Evolutionary conservation across 176 grass and related monocot species (phyloP), one percentile per base, ranked within the genome.

Genomic region (Microstegium vimineum): DNA sequence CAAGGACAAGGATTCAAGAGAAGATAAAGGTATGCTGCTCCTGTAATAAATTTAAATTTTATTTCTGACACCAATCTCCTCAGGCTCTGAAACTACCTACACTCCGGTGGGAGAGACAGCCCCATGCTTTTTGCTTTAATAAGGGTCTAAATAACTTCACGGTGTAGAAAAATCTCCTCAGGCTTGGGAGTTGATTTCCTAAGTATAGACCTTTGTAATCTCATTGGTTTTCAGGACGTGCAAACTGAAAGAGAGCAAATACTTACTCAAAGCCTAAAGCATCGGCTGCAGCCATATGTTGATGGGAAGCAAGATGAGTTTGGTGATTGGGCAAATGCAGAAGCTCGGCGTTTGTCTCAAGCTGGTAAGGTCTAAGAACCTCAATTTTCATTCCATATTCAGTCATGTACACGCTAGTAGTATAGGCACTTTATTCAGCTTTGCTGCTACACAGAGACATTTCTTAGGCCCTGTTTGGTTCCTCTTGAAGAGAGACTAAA

Each of bases 181-280:
- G 40, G 18, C 1, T 68, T n/a, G 14, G 66, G 12, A 78, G 33
- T 73, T 74, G 45, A 60, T 57, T 5, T 15, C 23, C 33, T 14
- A 62, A 13, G 31, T 22, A 7, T 81, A 49, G 15, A 71, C 3
- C 41, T 23, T 27, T 56, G 30, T 59, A 73, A 65, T 57, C 69
- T 76, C 32, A 63, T 28, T 66, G 62, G 34, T 73, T 49, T 82
- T 40, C 83, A 98, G 92, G 88, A 83, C 13, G 69, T 97, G 17
- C 94, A 97, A 84, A 89, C 81, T 10, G 88, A 97, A 76, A 90
- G 94, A 78, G 92, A 94, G 69, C 80, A 91, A 61, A 87, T 71
- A 36, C 87, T 97, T 78, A 76, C 74, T 63, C 62, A 87, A 61
- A 90, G 76, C 68, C 90, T 97, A 32, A 97, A 91, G 81, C 71